Evolutionary conservation across 495 filamentous ascomycete species (phyloP), one percentile per base, ranked within the genome.

Genomic region (Aspergillus bridgeri): DNA sequence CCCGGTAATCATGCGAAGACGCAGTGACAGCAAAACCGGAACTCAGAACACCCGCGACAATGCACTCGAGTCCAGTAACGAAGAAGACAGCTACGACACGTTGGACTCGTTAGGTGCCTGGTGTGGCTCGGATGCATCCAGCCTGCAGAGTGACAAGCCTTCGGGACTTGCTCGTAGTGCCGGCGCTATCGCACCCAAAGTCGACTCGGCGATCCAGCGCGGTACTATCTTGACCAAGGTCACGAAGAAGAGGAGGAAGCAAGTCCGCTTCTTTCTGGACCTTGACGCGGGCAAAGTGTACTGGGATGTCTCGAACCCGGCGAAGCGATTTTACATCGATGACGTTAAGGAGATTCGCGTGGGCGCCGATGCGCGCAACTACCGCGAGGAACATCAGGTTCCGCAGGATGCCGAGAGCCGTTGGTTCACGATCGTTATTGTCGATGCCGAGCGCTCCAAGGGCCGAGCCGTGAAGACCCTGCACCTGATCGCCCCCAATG

Each of bases 391-490:
- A 65, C 88, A 88, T 63, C 80, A 84, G 42, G 69, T 94, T 25
- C 61, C 84, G 4, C 79, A 84, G 53, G 78, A 82, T 9, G 75
- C 77, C 5, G 86, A 90, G 67, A 70, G 77, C 24, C 81, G 83
- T 20, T 96, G 92, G 85, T 90, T 97, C 62, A 94, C 94, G 24
- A 89, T 98, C 59, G 79, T 95, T 46, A 95, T 96, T 67, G 78
- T 83, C 5, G 82, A 89, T 48, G 79, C 81, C 13, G 83, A 87
- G 24, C 79, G 86, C 15, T 85, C 83, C 21, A 90, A 90, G 57
- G 81, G 79, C 42, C 81, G 85, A 44, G 74, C 85, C 0, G 78
- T 85, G 44, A 95, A 90, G 70, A 88, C 89, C 24, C 81, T 91
- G 58, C 91, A 98, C 65, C 75, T 98, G 20, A 85, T 97, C 58